Base-by-base conservation (phyloP, 2,329 filamentous ascomycete genomes). In the Trichoderma guizhouense region DNA sequence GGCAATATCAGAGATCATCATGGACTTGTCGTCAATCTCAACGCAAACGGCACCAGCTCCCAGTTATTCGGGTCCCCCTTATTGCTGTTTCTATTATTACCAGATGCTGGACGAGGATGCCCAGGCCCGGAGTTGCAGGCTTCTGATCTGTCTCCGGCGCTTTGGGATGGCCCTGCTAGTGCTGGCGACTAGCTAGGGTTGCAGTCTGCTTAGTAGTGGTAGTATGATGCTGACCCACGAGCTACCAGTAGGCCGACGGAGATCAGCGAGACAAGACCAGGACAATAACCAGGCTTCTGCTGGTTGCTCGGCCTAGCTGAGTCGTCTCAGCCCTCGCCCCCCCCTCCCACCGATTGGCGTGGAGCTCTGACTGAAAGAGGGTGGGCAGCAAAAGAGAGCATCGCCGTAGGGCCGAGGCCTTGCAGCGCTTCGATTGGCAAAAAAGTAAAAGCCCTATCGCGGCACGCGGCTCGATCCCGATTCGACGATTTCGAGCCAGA, bases 101-200 rank as follows among this genome's bases (percentile, higher is more conserved):
- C 60, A 62, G 60, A 60, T 53, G 60, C 36, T 15, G 11, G n/a
- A 39, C 64, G 64, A 67, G 51, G 21, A 67, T 67, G 32, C n/a
- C 57, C 28, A 32, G 55, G 12, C 15, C 55, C 57, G 57, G 57
- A 60, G 30, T 60, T 7, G 28, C n/a, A 24, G 18, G 57, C 30
- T 60, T 34, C 28, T 21, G 28, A 34, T 61, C 55, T 51, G 65
- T 47, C 67, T 69, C 67, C 67, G 67, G 57, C 32, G 67, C 36
- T 21, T 62, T 69, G 67, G 67, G 67, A 62, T 62, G 67, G 57
- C 67, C 67, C 57, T 69, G 67, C 67, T 69, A 69, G 67, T 62
- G 57, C 28, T 14, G 12, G 30, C 26, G 36, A 39, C 57, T 53
- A 53, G 57, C 57, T 53, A 53, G 66, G 66, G 57, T 53, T 34